These are phyloP conservation scores for Rheum nobile DNA, from an alignment of 148 eudicot species.

Conservation along the genomic window DNA sequence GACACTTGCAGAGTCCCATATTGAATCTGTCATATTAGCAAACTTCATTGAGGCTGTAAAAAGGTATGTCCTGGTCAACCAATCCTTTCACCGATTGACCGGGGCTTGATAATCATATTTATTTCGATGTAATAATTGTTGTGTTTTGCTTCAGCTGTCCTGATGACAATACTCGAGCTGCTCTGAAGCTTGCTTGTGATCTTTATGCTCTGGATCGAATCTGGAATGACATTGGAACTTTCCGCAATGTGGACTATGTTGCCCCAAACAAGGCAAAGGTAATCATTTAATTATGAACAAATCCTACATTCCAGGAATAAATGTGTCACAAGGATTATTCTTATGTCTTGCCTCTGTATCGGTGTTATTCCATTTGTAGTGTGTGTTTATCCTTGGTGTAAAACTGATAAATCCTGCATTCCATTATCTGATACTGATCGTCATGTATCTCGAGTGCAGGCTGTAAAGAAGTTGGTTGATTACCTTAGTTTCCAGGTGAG, in stretches of 20 bases:
- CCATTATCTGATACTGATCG: not conserved
- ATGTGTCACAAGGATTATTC: too few species aligned
- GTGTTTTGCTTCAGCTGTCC: conserved; percentile 51
- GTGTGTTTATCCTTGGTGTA: not conserved
- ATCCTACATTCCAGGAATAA: not conserved
- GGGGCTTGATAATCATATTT: not conserved
- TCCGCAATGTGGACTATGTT: conserved; percentile 93
- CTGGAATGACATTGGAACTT: conserved; percentile 93
- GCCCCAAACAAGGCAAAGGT: conserved; percentile 99
- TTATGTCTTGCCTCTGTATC: too few species aligned
- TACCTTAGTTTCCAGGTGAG: conserved; percentile 85
- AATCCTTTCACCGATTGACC: not conserved
- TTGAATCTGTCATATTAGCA: conserved; percentile 77
- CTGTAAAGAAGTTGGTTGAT: conserved; percentile 78
- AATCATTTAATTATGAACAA: not conserved
- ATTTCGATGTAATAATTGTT: not conserved
- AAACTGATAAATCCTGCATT: not conserved
- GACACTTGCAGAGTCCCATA: conserved; percentile 92
- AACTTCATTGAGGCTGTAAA: conserved; percentile 73
- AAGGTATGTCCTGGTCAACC: conserved; percentile 27
- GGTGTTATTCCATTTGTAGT: too few species aligned
- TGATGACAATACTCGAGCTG: conserved; percentile 59
- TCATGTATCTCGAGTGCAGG: conserved; percentile 34
- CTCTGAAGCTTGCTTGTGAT: conserved; percentile 81
- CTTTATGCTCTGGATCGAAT: conserved; percentile 89